These are phyloP conservation scores for Trichophyton simii DNA, from an alignment of 2,329 filamentous ascomycete genomes.

Conservation along the genomic window DNA sequence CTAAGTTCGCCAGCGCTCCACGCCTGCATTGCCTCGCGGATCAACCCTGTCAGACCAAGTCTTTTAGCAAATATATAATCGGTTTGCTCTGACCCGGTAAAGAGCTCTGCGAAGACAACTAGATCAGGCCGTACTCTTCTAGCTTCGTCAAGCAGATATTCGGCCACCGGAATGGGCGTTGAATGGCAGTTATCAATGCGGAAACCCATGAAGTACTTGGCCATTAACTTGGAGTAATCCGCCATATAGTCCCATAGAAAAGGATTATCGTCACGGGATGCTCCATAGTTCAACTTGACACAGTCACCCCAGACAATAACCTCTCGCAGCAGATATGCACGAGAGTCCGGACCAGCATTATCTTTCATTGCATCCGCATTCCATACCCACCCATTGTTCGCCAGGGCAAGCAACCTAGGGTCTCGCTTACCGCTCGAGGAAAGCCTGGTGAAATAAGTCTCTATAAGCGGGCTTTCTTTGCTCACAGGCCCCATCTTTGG, in stretches of 20 bases:
- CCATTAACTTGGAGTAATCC: conserved; percentile 78
- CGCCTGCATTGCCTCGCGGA: conserved; percentile 95
- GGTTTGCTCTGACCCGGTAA: conserved; percentile 88
- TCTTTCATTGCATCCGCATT: conserved; percentile 87
- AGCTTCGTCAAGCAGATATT: conserved; percentile 91
- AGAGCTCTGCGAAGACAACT: conserved; percentile 87
- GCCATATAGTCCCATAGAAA: conserved; percentile 96
- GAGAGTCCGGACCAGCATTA: conserved; percentile 78
- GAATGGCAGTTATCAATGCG: conserved; percentile 98
- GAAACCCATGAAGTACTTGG: conserved; percentile 89
- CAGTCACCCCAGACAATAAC: conserved; percentile 98
- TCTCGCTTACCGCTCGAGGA: conserved; percentile 68
- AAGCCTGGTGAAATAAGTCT: conserved; percentile 87
- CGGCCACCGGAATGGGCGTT: conserved; percentile 84
- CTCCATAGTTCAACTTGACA: conserved; percentile 88
- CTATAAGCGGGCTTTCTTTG: conserved; percentile 66
- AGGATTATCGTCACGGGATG: conserved; percentile 67
- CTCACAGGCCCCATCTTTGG: conserved; percentile 74
- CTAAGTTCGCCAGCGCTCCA: conserved; percentile 93
- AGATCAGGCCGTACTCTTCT: conserved; percentile 73
- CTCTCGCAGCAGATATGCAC: conserved; percentile 87
- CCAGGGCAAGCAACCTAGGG: conserved; percentile 64
- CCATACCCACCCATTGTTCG: conserved; percentile 99
- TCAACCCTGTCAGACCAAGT: conserved; percentile 78
- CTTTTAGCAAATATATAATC: conserved; percentile 93